Evolutionary conservation across 441 rosid genomes (phyloP), one percentile per base, ranked within the genome.

Genomic region (Flueggea neowawraea): DNA sequence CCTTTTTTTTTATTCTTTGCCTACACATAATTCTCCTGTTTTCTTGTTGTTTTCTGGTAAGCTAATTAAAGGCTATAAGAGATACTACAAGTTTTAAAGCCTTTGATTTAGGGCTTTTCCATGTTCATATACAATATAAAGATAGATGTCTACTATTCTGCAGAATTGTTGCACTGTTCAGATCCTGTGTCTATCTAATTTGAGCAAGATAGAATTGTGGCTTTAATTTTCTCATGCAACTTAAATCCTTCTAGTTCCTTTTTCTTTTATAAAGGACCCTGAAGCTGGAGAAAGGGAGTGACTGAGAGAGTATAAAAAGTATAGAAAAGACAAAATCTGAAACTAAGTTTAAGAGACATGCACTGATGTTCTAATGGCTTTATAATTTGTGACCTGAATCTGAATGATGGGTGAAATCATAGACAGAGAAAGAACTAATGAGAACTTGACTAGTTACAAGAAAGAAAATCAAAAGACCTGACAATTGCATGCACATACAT

Each of bases 61-160:
- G 60, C 68, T 57, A 62, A 47, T 47, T 47, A 47, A 71, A 70
- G 72, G 67, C 73, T 73, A 79, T 36, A 36, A 65, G 60, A 58
- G 67, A 55, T 58, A 55, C 68, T 73, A 67, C 55, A 57, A 67
- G 69, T 62, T 62, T 36, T 78, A 71, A 69, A 57, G 74, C 63
- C 81, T 71, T 66, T 68, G 63, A 69, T 74, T 82, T 72, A 69
- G 83, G 87, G 75, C 69, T 65, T 75, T 74, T 50, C 64, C 57
- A 47, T 72, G 53, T 58, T 59, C 67, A 69, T 59, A 36, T 57
- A 51, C 68, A 47, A 22, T 36, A 52, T 12, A 47, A 28, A 52
- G 2, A 14, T 41, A 55, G 31, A 44, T 44, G 60, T 22, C 41
- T 3, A 56, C 31, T 56, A 54, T 41, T 69, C 10, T 67, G 65